Conservation (phyloP, 495 filamentous ascomycete species). For the Xylaria longipes region DNA sequence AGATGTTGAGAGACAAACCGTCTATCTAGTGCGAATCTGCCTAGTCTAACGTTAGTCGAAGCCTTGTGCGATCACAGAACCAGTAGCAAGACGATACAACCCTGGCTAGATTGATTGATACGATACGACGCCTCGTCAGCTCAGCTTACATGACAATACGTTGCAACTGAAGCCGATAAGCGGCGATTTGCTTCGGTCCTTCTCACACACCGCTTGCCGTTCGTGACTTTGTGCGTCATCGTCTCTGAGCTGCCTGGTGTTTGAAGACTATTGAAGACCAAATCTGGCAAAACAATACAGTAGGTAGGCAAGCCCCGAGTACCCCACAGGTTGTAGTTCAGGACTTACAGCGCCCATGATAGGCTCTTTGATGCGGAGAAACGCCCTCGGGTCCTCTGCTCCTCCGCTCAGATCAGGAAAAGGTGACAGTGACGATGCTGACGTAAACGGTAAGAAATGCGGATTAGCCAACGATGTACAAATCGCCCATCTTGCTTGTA, state of each 20-base stretch:
- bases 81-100: slow-evolving; percentile 4
- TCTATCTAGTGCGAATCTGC: background rate
- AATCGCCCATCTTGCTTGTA: background rate
- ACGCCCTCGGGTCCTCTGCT: background rate
- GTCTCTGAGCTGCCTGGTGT: background rate
- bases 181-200: slow-evolving; percentile 4
- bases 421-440: slow-evolving; percentile 3
- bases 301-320: background rate
- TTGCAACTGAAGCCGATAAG: background rate
- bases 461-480: background rate
- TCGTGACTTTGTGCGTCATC: background rate
- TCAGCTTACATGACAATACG: background rate
- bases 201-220: background rate
- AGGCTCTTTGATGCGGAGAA: slow-evolving; percentile 3
- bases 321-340: background rate
- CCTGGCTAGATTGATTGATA: background rate
- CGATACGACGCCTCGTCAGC: slow-evolving; percentile 15
- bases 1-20: background rate
- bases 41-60: background rate
- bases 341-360: background rate
- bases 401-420: background rate
- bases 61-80: background rate
- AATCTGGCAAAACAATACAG: background rate
- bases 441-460: background rate
- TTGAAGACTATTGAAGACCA: background rate